Conservation (phyloP, 2,329 filamentous ascomycete species). For the Tolypocladium sp. region DNA sequence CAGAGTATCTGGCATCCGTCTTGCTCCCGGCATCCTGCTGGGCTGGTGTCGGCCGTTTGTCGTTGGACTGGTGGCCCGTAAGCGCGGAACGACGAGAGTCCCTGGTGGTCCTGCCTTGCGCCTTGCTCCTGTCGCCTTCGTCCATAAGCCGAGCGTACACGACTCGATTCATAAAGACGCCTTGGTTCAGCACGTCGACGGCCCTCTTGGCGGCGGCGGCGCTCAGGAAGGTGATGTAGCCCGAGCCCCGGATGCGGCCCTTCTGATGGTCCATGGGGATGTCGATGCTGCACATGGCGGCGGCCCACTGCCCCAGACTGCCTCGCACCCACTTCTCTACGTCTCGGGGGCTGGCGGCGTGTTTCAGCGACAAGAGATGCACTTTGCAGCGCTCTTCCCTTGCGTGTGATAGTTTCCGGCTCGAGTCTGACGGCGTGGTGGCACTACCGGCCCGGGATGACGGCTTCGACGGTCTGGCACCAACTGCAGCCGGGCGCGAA, state of each 20-base stretch:
- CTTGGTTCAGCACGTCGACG: slow-evolving; percentile 14
- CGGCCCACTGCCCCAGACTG: slow-evolving; percentile 10
- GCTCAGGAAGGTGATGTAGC: slow-evolving; percentile 14
- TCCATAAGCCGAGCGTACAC: slow-evolving; percentile 12
- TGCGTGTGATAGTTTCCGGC: neutral
- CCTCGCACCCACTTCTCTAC: slow-evolving; percentile 18
- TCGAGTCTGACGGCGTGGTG: neutral
- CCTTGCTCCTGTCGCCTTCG: slow-evolving; percentile 4
- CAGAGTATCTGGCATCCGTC: neutral
- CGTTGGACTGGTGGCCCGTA: neutral
- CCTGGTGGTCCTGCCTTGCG: neutral
- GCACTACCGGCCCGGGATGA: neutral
- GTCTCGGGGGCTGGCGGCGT: slow-evolving; percentile 10
- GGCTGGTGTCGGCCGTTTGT: neutral
- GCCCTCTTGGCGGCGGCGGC: slow-evolving; percentile 11
- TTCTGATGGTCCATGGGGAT: slow-evolving; percentile 13
- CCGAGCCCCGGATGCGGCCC: slow-evolving; percentile 15
- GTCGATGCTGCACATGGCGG: slow-evolving; percentile 14
- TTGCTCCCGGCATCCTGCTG: slow-evolving; percentile 1
- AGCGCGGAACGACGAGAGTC: neutral
- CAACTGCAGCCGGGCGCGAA: neutral
- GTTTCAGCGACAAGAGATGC: slow-evolving; percentile 15
- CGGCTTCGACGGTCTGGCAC: neutral
- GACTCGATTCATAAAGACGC: slow-evolving; percentile 14
- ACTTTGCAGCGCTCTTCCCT: slow-evolving; percentile 12